Evolutionary conservation across 306 rosid genomes (phyloP).

Genomic region (Prunus mume): DNA sequence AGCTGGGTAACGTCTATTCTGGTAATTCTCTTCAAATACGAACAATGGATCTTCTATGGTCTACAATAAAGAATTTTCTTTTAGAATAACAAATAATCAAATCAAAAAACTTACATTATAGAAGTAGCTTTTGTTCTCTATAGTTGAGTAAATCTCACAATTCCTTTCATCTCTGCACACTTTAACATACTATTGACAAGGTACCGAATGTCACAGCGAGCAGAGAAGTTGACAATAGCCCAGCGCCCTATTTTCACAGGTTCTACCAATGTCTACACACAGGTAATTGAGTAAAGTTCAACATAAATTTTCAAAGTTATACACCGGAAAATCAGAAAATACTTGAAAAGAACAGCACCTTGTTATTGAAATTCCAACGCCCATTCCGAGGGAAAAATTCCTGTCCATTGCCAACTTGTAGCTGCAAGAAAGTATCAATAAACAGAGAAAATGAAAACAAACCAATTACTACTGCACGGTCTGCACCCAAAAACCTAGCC

Average conservation of each 20-base stretch:
- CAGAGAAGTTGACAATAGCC: constrained; percentile 47
- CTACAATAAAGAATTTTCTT: constrained; percentile 19
- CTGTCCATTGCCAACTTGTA: constrained; percentile 25
- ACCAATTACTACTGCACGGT: neutral
- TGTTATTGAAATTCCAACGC: constrained; percentile 44
- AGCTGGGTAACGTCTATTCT: constrained; percentile 9
- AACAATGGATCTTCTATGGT: neutral
- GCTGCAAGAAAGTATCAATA: constrained; percentile 20
- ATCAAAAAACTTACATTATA: neutral
- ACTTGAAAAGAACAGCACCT: constrained; percentile 22
- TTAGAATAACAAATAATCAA: constrained; percentile 1
- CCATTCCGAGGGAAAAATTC: constrained; percentile 30
- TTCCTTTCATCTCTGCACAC: constrained; percentile 32
- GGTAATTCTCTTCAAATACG: constrained; percentile 23
- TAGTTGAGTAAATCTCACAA: constrained; percentile 17
- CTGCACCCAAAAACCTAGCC: neutral
- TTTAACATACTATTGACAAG: neutral
- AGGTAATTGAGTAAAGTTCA: neutral
- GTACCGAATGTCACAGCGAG: neutral
- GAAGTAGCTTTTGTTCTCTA: neutral
- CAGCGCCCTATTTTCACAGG: constrained; percentile 37
- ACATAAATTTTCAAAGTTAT: neutral
- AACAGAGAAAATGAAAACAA: neutral
- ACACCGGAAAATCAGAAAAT: neutral
- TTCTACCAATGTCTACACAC: constrained; percentile 18